These are phyloP conservation scores for Xylariaceae sp. DNA, from an alignment of 2,329 filamentous ascomycete species.

Conservation along the genomic window DNA sequence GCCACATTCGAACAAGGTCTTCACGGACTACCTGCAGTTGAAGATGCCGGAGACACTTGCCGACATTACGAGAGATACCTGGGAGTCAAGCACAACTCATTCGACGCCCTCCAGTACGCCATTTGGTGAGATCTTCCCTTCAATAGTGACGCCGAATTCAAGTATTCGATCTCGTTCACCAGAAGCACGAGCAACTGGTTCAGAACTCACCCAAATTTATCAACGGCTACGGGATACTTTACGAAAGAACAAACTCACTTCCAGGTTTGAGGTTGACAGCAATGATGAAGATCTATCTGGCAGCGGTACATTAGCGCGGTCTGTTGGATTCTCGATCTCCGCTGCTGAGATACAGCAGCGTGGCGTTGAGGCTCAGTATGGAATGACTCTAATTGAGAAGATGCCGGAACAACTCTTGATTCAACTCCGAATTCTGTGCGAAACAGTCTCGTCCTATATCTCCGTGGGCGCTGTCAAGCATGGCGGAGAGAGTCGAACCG, in stretches of 20 bases:
- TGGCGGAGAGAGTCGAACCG: constrained; percentile 55
- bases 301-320: constrained; percentile 57
- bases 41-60: constrained; percentile 38
- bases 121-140: constrained; percentile 39
- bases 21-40: constrained; percentile 36
- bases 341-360: constrained; percentile 88
- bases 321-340: constrained; percentile 79
- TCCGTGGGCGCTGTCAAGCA: constrained; percentile 66
- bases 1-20: constrained; percentile 33
- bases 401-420: constrained; percentile 80
- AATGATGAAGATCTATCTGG: constrained; percentile 45
- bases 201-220: constrained; percentile 57
- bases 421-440: constrained; percentile 80
- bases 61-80: constrained; percentile 35
- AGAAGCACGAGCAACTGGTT: constrained; percentile 36
- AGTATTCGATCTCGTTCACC: constrained; percentile 32
- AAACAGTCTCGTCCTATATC: constrained; percentile 82
- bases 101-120: constrained; percentile 36
- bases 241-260: constrained; percentile 46
- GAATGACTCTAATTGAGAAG: constrained; percentile 72
- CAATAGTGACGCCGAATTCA: constrained; percentile 35
- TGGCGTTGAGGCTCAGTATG: constrained; percentile 68
- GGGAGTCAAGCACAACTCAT: constrained; percentile 36
- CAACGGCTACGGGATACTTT: constrained; percentile 56
- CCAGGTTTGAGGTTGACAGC: constrained; percentile 17